phyloP scores from a whole-genome alignment of 179 eudicot genomes.

The Drosera spatulata region DNA sequence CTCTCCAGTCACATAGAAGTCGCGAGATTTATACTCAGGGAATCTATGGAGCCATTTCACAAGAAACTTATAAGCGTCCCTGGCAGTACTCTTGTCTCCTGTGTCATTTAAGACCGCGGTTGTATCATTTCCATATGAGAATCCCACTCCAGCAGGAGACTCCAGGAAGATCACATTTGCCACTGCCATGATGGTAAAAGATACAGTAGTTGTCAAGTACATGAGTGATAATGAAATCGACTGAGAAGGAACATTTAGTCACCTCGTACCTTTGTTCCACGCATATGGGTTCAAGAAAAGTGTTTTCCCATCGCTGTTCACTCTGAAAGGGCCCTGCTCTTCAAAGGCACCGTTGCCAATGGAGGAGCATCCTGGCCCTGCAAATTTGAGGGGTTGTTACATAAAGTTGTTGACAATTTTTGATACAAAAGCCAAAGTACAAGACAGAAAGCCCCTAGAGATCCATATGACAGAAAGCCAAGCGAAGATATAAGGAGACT shows the following conservation, averaged over 20 bases:
- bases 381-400: too few species aligned
- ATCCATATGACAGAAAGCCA: too few species aligned
- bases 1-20: constrained; percentile 44
- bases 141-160: constrained; percentile 61
- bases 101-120: constrained; percentile 16
- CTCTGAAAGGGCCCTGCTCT: constrained; percentile 52
- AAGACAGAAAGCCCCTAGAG: too few species aligned
- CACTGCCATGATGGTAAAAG: constrained; percentile 15
- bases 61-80: constrained; percentile 33
- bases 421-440: too few species aligned
- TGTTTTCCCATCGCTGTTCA: constrained; percentile 34
- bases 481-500: too few species aligned
- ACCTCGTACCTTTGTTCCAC: constrained; percentile 42
- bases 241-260: neutral
- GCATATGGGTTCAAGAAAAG: constrained; percentile 27
- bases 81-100: constrained; percentile 49
- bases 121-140: constrained; percentile 36
- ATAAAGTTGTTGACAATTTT: too few species aligned
- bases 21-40: constrained; percentile 37
- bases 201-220: neutral
- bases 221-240: neutral
- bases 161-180: constrained; percentile 55
- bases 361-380: constrained; percentile 64
- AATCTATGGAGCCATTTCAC: constrained; percentile 52
- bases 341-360: constrained; percentile 46